A percentile compares a stretch with the other conserved stretches of the same genome.
These are phyloP conservation scores for Cercospora sp. DNA, from an alignment of 2,329 filamentous ascomycete genomes.

Conservation along the genomic window DNA sequence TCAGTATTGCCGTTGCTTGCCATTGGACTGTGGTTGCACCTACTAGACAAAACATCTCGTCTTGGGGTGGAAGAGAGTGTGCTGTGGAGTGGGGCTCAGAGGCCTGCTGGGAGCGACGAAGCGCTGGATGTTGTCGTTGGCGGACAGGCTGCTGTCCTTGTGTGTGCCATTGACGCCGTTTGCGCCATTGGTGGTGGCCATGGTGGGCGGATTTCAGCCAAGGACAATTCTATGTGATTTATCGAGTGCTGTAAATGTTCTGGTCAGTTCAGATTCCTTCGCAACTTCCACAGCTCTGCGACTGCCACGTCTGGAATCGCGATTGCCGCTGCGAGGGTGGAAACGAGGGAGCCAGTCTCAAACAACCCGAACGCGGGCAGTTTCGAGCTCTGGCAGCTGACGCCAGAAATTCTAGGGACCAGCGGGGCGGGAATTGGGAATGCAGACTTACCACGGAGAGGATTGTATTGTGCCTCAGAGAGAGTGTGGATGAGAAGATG, in stretches of 20 bases:
- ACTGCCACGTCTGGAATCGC: not conserved
- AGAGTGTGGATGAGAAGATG: not conserved
- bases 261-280: not conserved
- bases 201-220: slow-evolving; percentile 38
- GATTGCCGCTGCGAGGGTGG: not conserved
- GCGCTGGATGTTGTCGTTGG: slow-evolving; percentile 98
- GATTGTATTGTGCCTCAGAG: not conserved
- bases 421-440: not conserved
- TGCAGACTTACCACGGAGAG: slow-evolving; percentile 5
- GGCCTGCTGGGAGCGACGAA: slow-evolving; percentile 92
- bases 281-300: not conserved
- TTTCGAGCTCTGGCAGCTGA: slow-evolving; percentile 6
- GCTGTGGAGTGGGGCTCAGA: slow-evolving; percentile 80
- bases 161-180: slow-evolving; percentile 22
- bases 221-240: not conserved
- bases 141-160: slow-evolving; percentile 55
- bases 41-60: slow-evolving; percentile 99
- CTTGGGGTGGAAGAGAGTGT: slow-evolving; percentile 98
- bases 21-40: slow-evolving; percentile 40
- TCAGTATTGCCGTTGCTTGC: slow-evolving; percentile 32
- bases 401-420: not conserved
- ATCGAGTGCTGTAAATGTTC: not conserved
- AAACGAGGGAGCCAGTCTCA: not conserved
- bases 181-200: slow-evolving; percentile 41
- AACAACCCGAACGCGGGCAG: slow-evolving; percentile 9